Evolutionary conservation across 129 eudicot species (phyloP).

Genomic region (Apium graveolens): DNA sequence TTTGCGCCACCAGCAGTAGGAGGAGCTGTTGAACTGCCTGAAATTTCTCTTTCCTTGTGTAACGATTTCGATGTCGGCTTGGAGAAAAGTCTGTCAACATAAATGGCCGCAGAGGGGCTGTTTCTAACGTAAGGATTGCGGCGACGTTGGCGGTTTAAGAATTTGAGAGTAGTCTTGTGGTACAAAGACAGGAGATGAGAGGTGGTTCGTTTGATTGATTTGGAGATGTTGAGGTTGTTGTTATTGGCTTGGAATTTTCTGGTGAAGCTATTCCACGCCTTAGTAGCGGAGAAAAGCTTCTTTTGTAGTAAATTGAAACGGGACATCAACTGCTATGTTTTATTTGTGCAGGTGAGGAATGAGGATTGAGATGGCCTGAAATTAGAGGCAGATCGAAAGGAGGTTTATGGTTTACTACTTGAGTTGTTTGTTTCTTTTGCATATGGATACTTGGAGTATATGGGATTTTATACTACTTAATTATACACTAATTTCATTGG

Average conservation of each 20-base stretch:
- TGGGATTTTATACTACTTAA: not conserved
- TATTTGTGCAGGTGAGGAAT: no score
- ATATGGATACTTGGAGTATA: not conserved
- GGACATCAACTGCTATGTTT: constrained; percentile 20
- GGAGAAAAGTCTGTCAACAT: constrained; percentile 32
- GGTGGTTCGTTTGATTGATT: constrained; percentile 17
- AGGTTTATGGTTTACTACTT: not conserved
- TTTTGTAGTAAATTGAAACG: constrained; percentile 19
- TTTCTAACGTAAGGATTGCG: constrained; percentile 4
- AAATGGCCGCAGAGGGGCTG: constrained; percentile 31
- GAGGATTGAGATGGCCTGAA: not conserved
- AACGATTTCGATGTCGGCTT: constrained; percentile 8
- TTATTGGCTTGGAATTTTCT: constrained; percentile 22
- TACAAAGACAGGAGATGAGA: not conserved
- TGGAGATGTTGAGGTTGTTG: constrained; percentile 15
- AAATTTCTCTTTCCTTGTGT: not conserved
- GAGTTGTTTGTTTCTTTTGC: not conserved
- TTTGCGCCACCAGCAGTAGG: not conserved
- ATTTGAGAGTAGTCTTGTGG: not conserved
- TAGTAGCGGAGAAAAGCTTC: constrained; percentile 43
- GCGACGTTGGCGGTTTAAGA: constrained; percentile 1
- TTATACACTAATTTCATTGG: no score
- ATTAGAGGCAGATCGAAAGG: not conserved
- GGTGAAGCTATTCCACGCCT: constrained; percentile 48
- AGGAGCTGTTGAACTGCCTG: not conserved